phyloP scores from a whole-genome alignment of 2,329 filamentous ascomycete species.

The Monosporascus sp. region DNA sequence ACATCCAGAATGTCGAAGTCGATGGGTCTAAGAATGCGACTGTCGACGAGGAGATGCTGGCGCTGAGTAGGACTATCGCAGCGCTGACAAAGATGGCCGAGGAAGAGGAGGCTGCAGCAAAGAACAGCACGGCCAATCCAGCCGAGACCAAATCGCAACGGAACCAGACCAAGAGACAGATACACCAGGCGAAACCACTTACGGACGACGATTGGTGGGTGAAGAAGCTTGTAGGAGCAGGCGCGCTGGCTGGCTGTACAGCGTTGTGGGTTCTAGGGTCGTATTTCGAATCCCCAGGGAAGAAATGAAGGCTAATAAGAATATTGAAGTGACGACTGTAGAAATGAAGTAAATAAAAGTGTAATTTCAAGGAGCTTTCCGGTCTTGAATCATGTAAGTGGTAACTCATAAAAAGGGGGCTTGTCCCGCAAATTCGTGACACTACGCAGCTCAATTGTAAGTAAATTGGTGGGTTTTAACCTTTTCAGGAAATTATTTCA shows the following conservation, averaged over 20 bases:
- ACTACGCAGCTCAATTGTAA: no score
- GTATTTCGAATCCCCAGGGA: conserved; percentile 36
- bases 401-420: background rate
- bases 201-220: conserved; percentile 63
- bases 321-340: background rate
- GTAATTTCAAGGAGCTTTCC: background rate
- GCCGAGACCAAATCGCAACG: conserved; percentile 9
- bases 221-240: conserved; percentile 59
- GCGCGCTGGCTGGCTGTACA: conserved; percentile 56
- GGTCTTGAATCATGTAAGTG: no score
- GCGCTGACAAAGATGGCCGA: conserved; percentile 45
- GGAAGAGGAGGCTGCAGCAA: conserved; percentile 33
- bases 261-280: conserved; percentile 55
- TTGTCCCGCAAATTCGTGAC: background rate
- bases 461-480: no score
- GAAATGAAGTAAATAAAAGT: background rate
- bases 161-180: conserved; percentile 25
- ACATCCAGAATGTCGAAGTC: conserved; percentile 94
- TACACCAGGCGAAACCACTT: conserved; percentile 53
- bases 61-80: conserved; percentile 65
- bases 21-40: conserved; percentile 56
- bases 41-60: conserved; percentile 68
- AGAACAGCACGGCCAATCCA: conserved; percentile 18
- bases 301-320: conserved; percentile 5
- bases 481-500: no score